phyloP scores from a whole-genome alignment of 805 yeast species.

The Diddensiella santjacobensis region DNA sequence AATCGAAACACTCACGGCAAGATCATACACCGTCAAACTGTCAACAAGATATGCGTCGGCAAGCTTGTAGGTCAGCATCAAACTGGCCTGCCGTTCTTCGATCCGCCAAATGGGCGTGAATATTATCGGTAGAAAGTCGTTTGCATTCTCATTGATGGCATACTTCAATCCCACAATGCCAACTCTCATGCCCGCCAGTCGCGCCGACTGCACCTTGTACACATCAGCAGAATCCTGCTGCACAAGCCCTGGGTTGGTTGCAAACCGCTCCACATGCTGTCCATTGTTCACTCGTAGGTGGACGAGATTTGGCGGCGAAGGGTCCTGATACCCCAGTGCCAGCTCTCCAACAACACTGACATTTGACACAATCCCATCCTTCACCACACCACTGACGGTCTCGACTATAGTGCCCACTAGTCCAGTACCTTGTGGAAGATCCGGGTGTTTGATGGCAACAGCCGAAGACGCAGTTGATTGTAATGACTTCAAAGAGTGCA shows the following conservation, averaged over 20 bases:
- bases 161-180: conserved; percentile 76
- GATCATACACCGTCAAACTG: conserved; percentile 45
- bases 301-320: conserved; percentile 3
- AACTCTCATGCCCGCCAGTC: conserved; percentile 8
- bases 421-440: conserved; percentile 27
- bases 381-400: conserved; percentile 67
- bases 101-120: conserved; percentile 87
- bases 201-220: conserved; percentile 11
- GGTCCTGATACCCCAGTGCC: conserved; percentile 62
- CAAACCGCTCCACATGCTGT: conserved; percentile 42
- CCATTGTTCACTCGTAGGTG: conserved; percentile 21
- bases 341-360: conserved; percentile 79
- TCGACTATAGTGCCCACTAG: conserved; percentile 84
- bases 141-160: conserved; percentile 46
- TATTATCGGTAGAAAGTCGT: conserved; percentile 48
- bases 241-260: conserved; percentile 52
- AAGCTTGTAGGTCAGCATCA: conserved; percentile 67
- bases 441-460: conserved; percentile 26
- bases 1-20: conserved; percentile 59
- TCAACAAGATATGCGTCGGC: conserved; percentile 44
- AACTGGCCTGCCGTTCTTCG: conserved; percentile 79
- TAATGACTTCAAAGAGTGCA: conserved; percentile 16
- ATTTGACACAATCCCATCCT: conserved; percentile 57
- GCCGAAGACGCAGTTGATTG: conserved; percentile 5
- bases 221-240: conserved; percentile 23